Base-by-base conservation (phyloP, 78 protist genomes). In the Blattamonas nauphoetae region DNA sequence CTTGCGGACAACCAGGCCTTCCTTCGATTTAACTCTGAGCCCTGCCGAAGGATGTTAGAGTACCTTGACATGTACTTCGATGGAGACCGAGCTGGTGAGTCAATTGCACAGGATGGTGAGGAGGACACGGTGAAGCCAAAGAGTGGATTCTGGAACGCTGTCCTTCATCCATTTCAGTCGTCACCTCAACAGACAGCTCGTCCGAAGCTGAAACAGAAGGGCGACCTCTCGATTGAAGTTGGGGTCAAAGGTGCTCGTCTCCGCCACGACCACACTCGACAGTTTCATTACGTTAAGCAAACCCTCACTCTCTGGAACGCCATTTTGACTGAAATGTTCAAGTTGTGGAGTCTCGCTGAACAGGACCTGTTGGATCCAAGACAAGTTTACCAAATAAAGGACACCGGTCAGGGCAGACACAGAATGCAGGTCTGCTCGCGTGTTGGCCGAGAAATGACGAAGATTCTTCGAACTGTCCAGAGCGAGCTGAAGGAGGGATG, bases 331-430 rank as follows among this genome's bases (percentile, higher is more conserved):
- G 71, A 55, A 21, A 29, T 55, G 38, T 79, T 79, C 83, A 6
- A 21, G 6, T 38, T 85, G 41, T 85, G 87, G 87, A 35, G 35
- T 38, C 42, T 85, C 29, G 64, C 81, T 1, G 87, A 85, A 71
- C 1, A 29, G n/a, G 92, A 90, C 43, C 42, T 90, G 35, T 83
- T 90, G 71, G 3, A 5, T 6, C 0, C 43, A 41, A 33, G 33
- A n/a, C 1, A 85, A 11, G 81, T 45, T 35, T 90, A 90, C 86
- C 5, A 6, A 29, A 63, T 90, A 5, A 41, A 43, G 29, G 85
- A 90, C 41, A 90, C 92, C 29, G 92, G 92, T 33, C 92, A 90
- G 46, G 92, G 92, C 11, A 41, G 85, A 41, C 42, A 90, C 90
- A 1, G 92, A 1, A 38, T 78, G 1, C 92, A 90, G 81, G 71